Percentiles rank a stretch among this genome's conserved stretches.
Evolutionary conservation across 2,329 filamentous ascomycete genomes (phyloP).

Genomic region (Xylariomycetidae sp.): DNA sequence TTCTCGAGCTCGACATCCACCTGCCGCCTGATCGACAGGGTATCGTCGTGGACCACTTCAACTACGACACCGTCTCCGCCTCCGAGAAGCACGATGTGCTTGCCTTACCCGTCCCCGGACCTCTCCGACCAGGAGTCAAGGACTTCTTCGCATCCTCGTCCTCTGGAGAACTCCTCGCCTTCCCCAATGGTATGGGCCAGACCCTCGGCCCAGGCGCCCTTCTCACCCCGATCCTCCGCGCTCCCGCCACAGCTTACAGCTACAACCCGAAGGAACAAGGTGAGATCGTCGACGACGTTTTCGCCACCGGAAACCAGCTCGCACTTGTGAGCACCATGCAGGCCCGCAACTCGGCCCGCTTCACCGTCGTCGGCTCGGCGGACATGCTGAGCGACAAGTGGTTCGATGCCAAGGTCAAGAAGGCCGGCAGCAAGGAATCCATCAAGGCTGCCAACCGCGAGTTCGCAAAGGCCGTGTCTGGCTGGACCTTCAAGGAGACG

Average conservation of each 20-base stretch:
- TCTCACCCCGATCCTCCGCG: constrained; percentile 74
- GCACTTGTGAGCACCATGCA: constrained; percentile 81
- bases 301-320: constrained; percentile 78
- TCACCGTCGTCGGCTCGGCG: constrained; percentile 77
- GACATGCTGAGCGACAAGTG: constrained; percentile 86
- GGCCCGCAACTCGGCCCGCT: constrained; percentile 85
- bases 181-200: constrained; percentile 77
- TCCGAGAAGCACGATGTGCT: constrained; percentile 84
- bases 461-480: constrained; percentile 78
- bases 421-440: constrained; percentile 41
- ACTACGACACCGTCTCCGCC: constrained; percentile 73
- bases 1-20: constrained; percentile 82
- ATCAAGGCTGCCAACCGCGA: constrained; percentile 70
- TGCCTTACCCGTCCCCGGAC: constrained; percentile 62
- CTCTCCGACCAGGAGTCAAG: constrained; percentile 62
- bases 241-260: constrained; percentile 79
- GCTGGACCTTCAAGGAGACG: constrained; percentile 94
- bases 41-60: constrained; percentile 91
- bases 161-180: constrained; percentile 57
- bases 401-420: constrained; percentile 76
- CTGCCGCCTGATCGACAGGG: constrained; percentile 82
- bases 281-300: constrained; percentile 69
- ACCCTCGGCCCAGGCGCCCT: constrained; percentile 72
- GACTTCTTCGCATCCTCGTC: constrained; percentile 60
- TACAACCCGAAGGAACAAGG: constrained; percentile 88